phyloP scores from a whole-genome alignment of 2,329 filamentous ascomycete species.

The Plectosphaerella plurivora region DNA sequence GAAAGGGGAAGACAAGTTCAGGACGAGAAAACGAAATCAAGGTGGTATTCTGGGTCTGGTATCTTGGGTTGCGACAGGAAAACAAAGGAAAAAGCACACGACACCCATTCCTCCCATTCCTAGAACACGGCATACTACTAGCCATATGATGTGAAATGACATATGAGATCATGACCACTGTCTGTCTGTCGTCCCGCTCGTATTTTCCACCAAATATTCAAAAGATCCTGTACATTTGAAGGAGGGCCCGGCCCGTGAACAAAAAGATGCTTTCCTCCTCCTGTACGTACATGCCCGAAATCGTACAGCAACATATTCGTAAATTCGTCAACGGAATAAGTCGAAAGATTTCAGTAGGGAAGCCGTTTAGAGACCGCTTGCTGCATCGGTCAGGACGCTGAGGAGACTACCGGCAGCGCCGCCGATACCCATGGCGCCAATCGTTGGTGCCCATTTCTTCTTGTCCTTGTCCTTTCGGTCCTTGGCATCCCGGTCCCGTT shows the following conservation, averaged over 20 bases:
- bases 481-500: conserved; percentile 9
- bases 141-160: neutral
- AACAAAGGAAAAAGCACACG: too few species aligned
- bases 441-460: conserved; percentile 44
- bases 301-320: neutral
- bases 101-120: neutral
- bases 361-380: conserved; percentile 22
- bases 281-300: neutral
- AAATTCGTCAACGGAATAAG: too few species aligned
- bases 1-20: too few species aligned
- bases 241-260: too few species aligned
- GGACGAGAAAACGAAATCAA: too few species aligned
- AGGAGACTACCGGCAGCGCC: conserved; percentile 56
- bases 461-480: conserved; percentile 27
- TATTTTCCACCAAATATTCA: neutral
- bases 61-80: too few species aligned
- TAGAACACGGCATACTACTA: neutral
- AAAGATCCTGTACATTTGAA: neutral
- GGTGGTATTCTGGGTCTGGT: too few species aligned
- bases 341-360: neutral
- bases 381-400: conserved; percentile 54
- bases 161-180: neutral
- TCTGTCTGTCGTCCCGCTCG: neutral
- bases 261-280: too few species aligned
- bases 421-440: conserved; percentile 55